Percentiles rank a stretch among this genome's conserved stretches.
Evolutionary conservation across 1,139 yeast species (phyloP).

Genomic region (Yamadazyma triangularis): DNA sequence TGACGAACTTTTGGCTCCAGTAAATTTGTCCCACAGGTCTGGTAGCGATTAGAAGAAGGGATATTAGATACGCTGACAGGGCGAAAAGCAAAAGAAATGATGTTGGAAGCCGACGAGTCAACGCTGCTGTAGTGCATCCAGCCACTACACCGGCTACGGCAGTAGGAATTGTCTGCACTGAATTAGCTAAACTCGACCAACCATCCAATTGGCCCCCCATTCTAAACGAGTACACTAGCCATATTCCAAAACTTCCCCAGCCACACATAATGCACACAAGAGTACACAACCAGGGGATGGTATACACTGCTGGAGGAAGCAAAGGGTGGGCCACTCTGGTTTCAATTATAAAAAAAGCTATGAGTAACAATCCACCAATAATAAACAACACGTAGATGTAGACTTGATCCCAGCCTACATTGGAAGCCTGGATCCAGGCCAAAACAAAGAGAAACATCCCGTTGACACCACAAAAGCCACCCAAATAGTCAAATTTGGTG

Average conservation of each 20-base stretch:
- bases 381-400: conserved; percentile 51
- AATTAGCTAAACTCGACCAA: conserved; percentile 28
- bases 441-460: conserved; percentile 50
- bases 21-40: conserved; percentile 11
- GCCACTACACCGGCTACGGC: conserved; percentile 42
- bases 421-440: conserved; percentile 63
- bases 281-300: conserved; percentile 40
- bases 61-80: conserved; percentile 11
- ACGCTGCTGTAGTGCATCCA: conserved; percentile 36
- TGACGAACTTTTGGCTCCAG: conserved; percentile 41
- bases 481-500: conserved; percentile 38
- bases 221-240: conserved; percentile 46
- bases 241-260: conserved; percentile 59
- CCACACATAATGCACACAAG: conserved; percentile 51
- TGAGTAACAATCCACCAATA: conserved; percentile 38
- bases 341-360: conserved; percentile 33
- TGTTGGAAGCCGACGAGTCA: conserved; percentile 35
- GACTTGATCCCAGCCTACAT: conserved; percentile 49
- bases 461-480: conserved; percentile 30
- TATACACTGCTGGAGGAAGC: conserved; percentile 39
- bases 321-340: conserved; percentile 36
- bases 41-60: conserved; percentile 11
- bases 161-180: conserved; percentile 38
- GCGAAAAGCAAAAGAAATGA: conserved; percentile 42
- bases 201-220: conserved; percentile 29